Evolutionary conservation across 345 rosid species (phyloP).

Genomic region (Fremontodendron californicum): DNA sequence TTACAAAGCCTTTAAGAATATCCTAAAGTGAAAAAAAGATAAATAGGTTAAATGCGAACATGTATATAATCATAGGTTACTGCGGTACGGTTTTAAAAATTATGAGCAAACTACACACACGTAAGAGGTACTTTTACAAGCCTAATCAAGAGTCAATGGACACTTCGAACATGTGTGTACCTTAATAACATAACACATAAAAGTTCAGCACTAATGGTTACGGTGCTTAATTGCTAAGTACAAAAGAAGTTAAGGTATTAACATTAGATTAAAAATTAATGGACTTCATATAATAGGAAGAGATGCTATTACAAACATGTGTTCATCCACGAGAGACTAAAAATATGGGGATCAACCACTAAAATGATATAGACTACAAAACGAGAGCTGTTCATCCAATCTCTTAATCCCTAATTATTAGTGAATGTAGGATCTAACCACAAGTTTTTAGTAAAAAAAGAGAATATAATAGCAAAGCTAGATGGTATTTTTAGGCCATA

Average conservation of each 20-base stretch:
- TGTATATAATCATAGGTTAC: neutral
- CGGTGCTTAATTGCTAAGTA: neutral
- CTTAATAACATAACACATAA: neutral
- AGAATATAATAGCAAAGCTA: conserved; percentile 5
- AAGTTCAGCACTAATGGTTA: neutral
- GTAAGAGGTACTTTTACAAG: neutral
- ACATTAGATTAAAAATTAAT: neutral
- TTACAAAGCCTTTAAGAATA: conserved; percentile 14
- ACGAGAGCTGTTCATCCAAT: neutral
- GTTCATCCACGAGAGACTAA: neutral
- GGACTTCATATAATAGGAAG: neutral
- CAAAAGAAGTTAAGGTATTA: neutral
- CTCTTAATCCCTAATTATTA: conserved; percentile 1
- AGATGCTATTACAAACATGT: neutral
- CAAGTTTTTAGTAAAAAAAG: neutral
- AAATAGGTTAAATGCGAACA: conserved; percentile 1
- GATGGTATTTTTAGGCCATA: neutral
- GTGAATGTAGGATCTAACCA: neutral
- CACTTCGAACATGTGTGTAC: neutral
- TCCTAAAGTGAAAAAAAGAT: conserved; percentile 29
- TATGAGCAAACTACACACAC: neutral
- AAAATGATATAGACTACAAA: neutral
- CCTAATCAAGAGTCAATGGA: neutral
- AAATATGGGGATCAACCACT: neutral
- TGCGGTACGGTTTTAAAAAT: neutral